Base-by-base conservation (phyloP, 345 rosid species). In the Eutrema yunnanense region DNA sequence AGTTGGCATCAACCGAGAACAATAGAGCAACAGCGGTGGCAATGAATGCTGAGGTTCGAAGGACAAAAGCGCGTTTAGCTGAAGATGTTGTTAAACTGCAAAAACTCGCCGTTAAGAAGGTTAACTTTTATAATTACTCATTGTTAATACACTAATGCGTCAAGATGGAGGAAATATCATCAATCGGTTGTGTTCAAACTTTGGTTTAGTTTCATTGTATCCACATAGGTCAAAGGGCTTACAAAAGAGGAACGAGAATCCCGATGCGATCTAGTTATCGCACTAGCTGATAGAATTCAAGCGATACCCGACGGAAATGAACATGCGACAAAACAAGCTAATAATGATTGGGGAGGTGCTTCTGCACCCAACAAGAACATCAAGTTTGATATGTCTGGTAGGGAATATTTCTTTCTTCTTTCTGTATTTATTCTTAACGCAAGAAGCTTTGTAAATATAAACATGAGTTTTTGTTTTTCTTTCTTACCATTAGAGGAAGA, bases 41-140 rank as follows among this genome's bases (percentile, higher is more conserved):
- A 3, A 67, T 86, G 84, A 89, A 81, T 43, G 97, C 97, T 9
- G 98, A 88, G 84, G 78, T 87, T 81, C 90, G 95, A 62, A 81
- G 88, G 62, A 81, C 82, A 13, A 94, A 87, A 73, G 90, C 92
- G 16, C 81, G 90, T 26, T 75, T 89, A 74, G 77, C 80, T 69
- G 95, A 89, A 38, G 91, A 90, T 70, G 68, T 86, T 68, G 85
- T 89, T 49, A 87, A 88, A 71, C 84, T 90, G 2, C 81, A 83
- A 59, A 90, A 88, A 72, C 78, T 88, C 56, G 90, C 91, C 29
- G 65, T 65, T 32, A 88, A 84, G 72, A 88, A 86, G 95, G 96
- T 90, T 19, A 16, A 60, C 5, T 6, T 22, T 22, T 48, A 36
- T 5, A 16, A 10, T 26, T 36, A 58, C 8, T 42, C 9, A 14